Percentiles rank a stretch among this genome's conserved stretches.
phyloP scores from a whole-genome alignment of 306 rosid genomes.

The Malus orientalis region DNA sequence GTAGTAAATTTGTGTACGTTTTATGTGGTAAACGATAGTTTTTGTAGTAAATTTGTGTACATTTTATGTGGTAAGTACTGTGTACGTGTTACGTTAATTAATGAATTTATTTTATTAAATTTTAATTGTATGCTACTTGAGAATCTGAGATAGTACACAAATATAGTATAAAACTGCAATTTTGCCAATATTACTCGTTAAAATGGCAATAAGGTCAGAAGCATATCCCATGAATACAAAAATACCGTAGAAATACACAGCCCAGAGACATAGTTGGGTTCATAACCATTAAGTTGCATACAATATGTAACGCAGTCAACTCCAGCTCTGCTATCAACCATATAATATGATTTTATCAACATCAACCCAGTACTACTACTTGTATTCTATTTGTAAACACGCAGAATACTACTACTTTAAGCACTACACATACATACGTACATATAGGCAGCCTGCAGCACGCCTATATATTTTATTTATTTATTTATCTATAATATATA shows the following conservation, averaged over 20 bases:
- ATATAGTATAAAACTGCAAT: too few relatives aligned
- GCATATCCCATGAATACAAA: background rate
- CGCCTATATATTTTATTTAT: background rate
- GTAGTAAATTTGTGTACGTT: too few relatives aligned
- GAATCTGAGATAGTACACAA: too few relatives aligned
- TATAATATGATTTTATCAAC: background rate
- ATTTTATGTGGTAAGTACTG: too few relatives aligned
- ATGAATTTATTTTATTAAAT: too few relatives aligned
- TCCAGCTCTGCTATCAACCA: background rate
- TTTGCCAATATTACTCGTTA: fast-evolving
- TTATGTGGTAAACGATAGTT: too few relatives aligned
- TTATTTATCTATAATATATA: background rate
- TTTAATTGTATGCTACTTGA: too few relatives aligned
- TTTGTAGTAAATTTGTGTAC: too few relatives aligned
- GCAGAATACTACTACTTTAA: background rate
- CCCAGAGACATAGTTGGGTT: background rate
- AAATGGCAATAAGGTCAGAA: too few relatives aligned
- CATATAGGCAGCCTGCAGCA: background rate
- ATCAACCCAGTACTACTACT: background rate
- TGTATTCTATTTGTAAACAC: background rate
- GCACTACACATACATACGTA: background rate
- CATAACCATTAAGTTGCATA: background rate
- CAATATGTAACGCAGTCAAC: background rate
- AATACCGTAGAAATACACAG: background rate
- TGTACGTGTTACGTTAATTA: too few relatives aligned